Evolutionary conservation across 139 green algal genomes (phyloP), one percentile per base, ranked within the genome.

Genomic region (Coelastrella sp.): DNA sequence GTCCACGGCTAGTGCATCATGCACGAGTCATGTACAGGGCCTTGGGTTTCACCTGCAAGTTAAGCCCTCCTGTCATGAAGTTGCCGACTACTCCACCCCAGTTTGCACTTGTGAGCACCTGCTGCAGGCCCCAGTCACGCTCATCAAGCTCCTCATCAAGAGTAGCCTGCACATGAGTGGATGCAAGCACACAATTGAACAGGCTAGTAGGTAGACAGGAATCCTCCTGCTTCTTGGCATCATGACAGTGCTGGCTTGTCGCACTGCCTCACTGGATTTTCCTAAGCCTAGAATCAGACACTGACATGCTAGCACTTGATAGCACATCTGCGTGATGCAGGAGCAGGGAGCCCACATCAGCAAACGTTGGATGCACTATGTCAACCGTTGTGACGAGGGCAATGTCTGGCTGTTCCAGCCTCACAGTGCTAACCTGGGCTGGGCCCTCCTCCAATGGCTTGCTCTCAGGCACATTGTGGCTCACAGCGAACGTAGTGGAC

Each of bases 41-140:
- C 16, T 32, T 6, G 68, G 14, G 20, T 5, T 75, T 14, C 64
- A 96, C 94, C 93, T 97, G 95, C 91, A 97, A 93, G 92, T 96
- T 96, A 5, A 97, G 87, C 16, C 96, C 96, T 20, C 96, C 96
- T 7, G 96, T 98, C 85, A 98, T 96, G 94, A 98, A 98, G 95
- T 96, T 97, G 87, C 95, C 96, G 0, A 97, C 80, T 13, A 93
- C 92, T 86, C 94, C 96, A 57, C 96, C 96, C 96, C 96, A 98
- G 93, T 98, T 96, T 64, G 96, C 95, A 13, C 91, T 96, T 8
- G 96, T 98, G 58, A 97, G 85, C 57, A 98, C 78, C 94, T 98
- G 95, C 94, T 97, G 95, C 66, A 97, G 85, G 58, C 94, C 95
- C 95, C 95, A 97, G 94, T 97, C 95, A 60, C 92, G 92, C 90